phyloP scores from a whole-genome alignment of 805 yeast species.

The Starmera dryadoides region DNA sequence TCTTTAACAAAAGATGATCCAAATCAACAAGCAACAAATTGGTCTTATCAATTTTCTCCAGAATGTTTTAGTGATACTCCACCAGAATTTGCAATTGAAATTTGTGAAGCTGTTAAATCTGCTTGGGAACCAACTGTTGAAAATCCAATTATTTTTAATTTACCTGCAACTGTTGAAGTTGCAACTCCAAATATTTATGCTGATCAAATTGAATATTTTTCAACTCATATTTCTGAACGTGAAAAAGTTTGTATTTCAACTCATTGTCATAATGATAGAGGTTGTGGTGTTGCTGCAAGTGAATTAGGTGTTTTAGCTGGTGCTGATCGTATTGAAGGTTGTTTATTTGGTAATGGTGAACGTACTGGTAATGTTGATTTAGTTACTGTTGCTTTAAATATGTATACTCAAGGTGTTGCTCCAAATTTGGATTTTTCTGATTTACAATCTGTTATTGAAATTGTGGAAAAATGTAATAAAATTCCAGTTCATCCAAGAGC shows the following conservation, averaged over 20 bases:
- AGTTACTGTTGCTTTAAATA: conserved; percentile 65
- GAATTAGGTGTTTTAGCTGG: conserved; percentile 77
- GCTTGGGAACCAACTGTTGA: conserved; percentile 78
- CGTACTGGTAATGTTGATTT: conserved; percentile 80
- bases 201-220: conserved; percentile 73
- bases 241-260: conserved; percentile 65
- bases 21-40: conserved; percentile 48
- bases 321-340: conserved; percentile 80
- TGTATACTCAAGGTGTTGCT: conserved; percentile 72
- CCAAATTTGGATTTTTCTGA: conserved; percentile 71
- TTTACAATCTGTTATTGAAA: conserved; percentile 55
- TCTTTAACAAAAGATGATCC: conserved; percentile 74
- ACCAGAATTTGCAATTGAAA: conserved; percentile 63
- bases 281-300: conserved; percentile 79
- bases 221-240: conserved; percentile 59
- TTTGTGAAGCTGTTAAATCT: conserved; percentile 72
- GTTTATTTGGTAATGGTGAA: conserved; percentile 80
- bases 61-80: conserved; percentile 75
- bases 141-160: conserved; percentile 67
- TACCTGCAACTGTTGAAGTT: conserved; percentile 79
- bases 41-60: conserved; percentile 74
- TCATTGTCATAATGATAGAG: conserved; percentile 76
- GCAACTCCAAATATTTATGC: conserved; percentile 72
- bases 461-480: conserved; percentile 72
- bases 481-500: conserved; percentile 70